These are phyloP conservation scores for Apostasia ramifera DNA, from an alignment of 106 monocot species.

Conservation along the genomic window DNA sequence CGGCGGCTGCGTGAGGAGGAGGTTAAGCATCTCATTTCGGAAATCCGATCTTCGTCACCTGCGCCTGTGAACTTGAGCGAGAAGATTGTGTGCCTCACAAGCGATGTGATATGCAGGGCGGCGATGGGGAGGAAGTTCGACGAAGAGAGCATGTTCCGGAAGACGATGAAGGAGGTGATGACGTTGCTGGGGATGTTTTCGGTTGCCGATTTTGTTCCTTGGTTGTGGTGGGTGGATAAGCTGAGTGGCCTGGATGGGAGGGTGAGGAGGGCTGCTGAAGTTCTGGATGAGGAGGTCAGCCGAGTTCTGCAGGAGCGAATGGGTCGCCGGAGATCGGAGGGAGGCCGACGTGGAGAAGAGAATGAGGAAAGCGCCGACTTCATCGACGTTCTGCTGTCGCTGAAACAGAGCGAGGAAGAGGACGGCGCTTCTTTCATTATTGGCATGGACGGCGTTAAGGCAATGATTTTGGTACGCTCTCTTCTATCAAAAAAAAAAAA, in stretches of 20 bases:
- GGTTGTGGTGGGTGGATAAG: conserved; percentile 23
- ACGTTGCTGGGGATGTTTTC: conserved; percentile 14
- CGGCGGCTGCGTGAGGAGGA: conserved; percentile 15
- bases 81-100: conserved; percentile 1
- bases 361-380: neutral
- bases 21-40: neutral
- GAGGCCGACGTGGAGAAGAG: neutral
- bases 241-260: conserved; percentile 31
- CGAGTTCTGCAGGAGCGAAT: conserved; percentile 12
- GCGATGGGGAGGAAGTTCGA: conserved; percentile 17
- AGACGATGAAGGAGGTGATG: neutral
- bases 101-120: conserved; percentile 4
- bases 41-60: neutral
- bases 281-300: conserved; percentile 16
- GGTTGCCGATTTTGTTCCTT: conserved; percentile 21
- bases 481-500: no score
- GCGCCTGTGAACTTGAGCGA: conserved; percentile 17
- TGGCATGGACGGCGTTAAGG: conserved; percentile 11
- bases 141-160: neutral
- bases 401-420: neutral
- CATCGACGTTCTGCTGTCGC: conserved; percentile 14
- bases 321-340: neutral
- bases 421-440: neutral
- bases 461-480: conserved; percentile 11
- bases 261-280: conserved; percentile 2